Evolutionary conservation across 192 early-diverging fungal genomes (phyloP), one percentile per base, ranked within the genome.

Genomic region (Coemansia sp.): DNA sequence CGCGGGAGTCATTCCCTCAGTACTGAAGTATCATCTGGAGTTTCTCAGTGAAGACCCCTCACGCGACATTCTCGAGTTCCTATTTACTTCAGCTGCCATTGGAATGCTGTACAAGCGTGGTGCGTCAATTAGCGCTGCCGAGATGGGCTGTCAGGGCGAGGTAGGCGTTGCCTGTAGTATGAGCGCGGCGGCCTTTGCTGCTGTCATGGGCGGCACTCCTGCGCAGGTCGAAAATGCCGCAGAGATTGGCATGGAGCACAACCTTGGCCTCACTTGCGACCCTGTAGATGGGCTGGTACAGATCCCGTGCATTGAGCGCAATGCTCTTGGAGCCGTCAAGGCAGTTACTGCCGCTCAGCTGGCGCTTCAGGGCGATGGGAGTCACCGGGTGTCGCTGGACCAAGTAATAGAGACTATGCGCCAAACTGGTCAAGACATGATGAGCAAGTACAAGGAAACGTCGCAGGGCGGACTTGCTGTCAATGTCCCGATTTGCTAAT

Each of bases 61-160:
- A 69, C 86, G 88, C 9, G 95, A 95, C 62, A 88, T 95, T 28
- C 87, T 95, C 79, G 93, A 95, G 73, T 96, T 96, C 63, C 69
- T 98, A 38, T 86, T 98, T 45, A 98, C 95, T 0, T 91, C 93
- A 1, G 90, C 94, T 0, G 95, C 95, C 2, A 91, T 98, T 58
- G 95, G 95, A 16, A 98, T 98, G 95, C 81, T 98, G 39, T 98
- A 91, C 85, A 98, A 98, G 81, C 86, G 93, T 42, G 94, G 95
- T 5, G 95, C 95, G 0, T 90, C 88, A 37, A 98, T 98, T 46
- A 94, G 92, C 34, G 92, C 94, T 0, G 96, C 96, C 6, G 96
- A 96, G 74, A 93, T 98, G 88, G 96, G 96, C 45, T 98, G 96
- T 75, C 94, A 95, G 72, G 96, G 96, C 46, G 96, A 98, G 80